phyloP scores from a whole-genome alignment of 805 yeast genomes.

The Saturnispora quitensis region DNA sequence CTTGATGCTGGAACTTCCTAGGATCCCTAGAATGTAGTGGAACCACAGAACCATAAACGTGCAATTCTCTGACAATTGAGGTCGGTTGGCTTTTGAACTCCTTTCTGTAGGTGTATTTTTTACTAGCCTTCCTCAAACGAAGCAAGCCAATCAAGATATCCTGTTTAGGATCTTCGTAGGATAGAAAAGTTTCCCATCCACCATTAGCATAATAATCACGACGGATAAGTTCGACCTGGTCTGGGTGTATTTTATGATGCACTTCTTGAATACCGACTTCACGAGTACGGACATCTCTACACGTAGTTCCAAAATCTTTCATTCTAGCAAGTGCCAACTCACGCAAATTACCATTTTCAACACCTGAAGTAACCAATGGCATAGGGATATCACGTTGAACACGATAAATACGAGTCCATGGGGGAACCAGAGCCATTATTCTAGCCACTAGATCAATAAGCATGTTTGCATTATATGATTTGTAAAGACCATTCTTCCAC shows the following conservation, averaged over 20 bases:
- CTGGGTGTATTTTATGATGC: conserved; percentile 93
- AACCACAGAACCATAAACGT: conserved; percentile 95
- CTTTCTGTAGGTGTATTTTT: conserved; percentile 82
- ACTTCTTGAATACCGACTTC: conserved; percentile 99
- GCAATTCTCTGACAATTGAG: conserved; percentile 92
- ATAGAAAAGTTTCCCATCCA: conserved; percentile 96
- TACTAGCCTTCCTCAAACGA: conserved; percentile 79
- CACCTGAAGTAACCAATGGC: conserved; percentile 97
- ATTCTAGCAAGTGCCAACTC: conserved; percentile 94
- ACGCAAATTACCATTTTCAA: conserved; percentile 92
- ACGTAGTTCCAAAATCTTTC: conserved; percentile 95
- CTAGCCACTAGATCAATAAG: conserved; percentile 92
- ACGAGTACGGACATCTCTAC: conserved; percentile 94
- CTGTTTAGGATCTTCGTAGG: conserved; percentile 94
- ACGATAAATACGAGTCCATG: conserved; percentile 98
- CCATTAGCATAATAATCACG: conserved; percentile 97
- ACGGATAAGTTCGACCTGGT: conserved; percentile 90
- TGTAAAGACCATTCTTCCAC: conserved; percentile 94
- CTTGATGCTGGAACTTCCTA: conserved; percentile 97
- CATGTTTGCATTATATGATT: conserved; percentile 90
- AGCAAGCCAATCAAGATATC: conserved; percentile 89
- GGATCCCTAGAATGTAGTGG: conserved; percentile 96
- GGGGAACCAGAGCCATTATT: conserved; percentile 92
- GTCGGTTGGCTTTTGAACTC: conserved; percentile 80
- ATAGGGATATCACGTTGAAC: conserved; percentile 98